Evolutionary conservation across 176 grass and related monocot genomes (phyloP).

Genomic region (Guadua angustifolia): DNA sequence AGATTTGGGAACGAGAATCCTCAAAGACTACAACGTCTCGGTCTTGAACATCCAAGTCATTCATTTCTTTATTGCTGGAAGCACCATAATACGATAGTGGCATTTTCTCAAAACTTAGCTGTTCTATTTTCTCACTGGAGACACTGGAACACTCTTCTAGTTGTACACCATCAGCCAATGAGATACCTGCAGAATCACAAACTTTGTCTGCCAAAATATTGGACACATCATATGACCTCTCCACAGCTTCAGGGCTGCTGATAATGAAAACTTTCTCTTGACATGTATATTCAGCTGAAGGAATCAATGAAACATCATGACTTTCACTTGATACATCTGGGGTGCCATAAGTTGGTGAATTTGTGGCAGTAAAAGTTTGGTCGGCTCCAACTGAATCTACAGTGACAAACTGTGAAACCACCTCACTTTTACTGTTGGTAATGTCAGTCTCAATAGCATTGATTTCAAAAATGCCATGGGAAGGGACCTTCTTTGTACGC

Average conservation of each 20-base stretch:
- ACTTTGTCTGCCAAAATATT: slow-evolving; percentile 36
- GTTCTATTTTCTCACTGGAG: slow-evolving; percentile 24
- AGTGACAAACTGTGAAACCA: too few relatives aligned
- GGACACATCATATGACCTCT: slow-evolving; percentile 32
- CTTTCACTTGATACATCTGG: slow-evolving; percentile 43
- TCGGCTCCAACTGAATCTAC: slow-evolving; percentile 21
- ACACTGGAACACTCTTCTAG: slow-evolving; percentile 29
- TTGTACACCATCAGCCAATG: slow-evolving; percentile 19
- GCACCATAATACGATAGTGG: background rate
- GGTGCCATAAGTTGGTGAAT: slow-evolving; percentile 1
- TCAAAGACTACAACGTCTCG: slow-evolving; percentile 37
- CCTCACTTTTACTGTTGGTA: slow-evolving; percentile 33
- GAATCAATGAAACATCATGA: slow-evolving; percentile 26
- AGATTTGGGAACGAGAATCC: slow-evolving; percentile 40
- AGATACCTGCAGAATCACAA: slow-evolving; percentile 35
- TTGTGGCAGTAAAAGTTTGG: too few relatives aligned
- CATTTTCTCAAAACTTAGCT: slow-evolving; percentile 36
- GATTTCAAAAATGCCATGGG: slow-evolving; percentile 53
- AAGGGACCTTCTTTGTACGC: slow-evolving; percentile 36
- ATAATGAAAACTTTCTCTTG: slow-evolving; percentile 45
- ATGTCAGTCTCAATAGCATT: slow-evolving; percentile 33
- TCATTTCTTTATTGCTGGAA: slow-evolving; percentile 26
- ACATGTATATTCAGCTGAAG: slow-evolving; percentile 32
- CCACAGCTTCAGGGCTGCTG: slow-evolving; percentile 41
- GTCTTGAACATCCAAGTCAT: slow-evolving; percentile 24